Evolutionary conservation across 768 basidiomycete genomes (phyloP), one percentile per base, ranked within the genome.

Genomic region (Dentipellis sp.): DNA sequence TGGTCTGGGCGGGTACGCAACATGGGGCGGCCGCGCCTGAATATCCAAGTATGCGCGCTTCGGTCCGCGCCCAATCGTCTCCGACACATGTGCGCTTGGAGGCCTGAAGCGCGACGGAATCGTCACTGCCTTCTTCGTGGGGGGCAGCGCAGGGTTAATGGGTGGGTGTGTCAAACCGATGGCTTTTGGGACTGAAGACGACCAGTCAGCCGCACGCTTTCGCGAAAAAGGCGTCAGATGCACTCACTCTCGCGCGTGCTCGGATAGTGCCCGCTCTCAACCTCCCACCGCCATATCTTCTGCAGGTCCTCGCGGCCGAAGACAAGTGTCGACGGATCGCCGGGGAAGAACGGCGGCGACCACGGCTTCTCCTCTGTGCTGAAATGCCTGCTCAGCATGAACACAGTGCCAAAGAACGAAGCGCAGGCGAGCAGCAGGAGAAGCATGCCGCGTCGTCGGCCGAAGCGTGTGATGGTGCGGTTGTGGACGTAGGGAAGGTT

Each of bases 251-350:
- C 76, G 56, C 81, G 78, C 54, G 80, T 77, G 70, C 90, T 94
- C 9, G 95, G 95, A 74, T 93, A 93, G 71, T 97, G 94, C 1
- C 97, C 97, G 59, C 91, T 90, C 35, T 82, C 74, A 56, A 98
- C 79, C 71, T 99, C 95, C 94, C 94, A 98, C 58, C 84, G 76
- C 94, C 94, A 98, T 69, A 99, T 90, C 56, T 86, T 78, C 64
- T 88, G 89, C 42, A 97, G 67, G 65, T 97, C 93, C 56, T 88
- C 82, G 50, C 84, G 76, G 56, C 76, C 75, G 65, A 80, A 92
- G 37, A 93, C 81, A 29, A 93, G 77, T 9, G 91, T 91, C 22
- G 86, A 74, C 14, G 82, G 75, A 48, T 86, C 82, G 40, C 75
- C 75, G 16, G 73, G 69, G 49, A 81, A 76, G 16, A 77, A 74